Base-by-base conservation (phyloP, 2,329 filamentous ascomycete genomes). In the Penicillium corylophilum region DNA sequence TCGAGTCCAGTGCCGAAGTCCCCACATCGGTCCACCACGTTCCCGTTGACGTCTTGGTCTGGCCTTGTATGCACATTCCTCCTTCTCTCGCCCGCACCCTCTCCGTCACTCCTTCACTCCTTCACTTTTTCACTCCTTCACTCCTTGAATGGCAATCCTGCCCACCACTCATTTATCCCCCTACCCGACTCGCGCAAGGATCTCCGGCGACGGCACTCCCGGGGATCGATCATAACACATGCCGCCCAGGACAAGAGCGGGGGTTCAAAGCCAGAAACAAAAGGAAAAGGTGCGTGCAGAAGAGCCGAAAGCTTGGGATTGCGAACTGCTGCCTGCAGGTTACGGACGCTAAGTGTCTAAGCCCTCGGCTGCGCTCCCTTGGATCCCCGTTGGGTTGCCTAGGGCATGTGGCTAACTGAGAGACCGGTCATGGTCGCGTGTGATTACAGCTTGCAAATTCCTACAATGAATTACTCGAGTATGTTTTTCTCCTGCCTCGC, bases 391-490 rank as follows among this genome's bases (percentile, higher is more conserved):
- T 9, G 9, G 40, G 18, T 48, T 44, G 41, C 44, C 44, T 38
- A 20, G 39, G 15, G 42, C 46, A 23, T 50, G 7, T 48, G 47
- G 48, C 61, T 63, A 55, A 63, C 49, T 26, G 28, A 5, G 31
- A 44, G 44, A 38, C 46, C 49, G 23, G 28, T 35, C 23, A 24
- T 18, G 33, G 44, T 50, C 53, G 46, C 39, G 36, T 54, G 38
- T 42, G 31, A 36, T 43, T 56, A 70, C 73, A 96, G 92, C 92
- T 99, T 79, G 90, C 92, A 71, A 89, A 87, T 74, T 97, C 94
- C 63, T 99, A 99, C 78, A 89, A 95, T 78, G 89, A 95, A 77
- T 83, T 99, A 66, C 84, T 99, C 66, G 88, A 95, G 90, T 95
- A 85, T 76, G 88, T 77, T 43, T 44, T 40, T 39, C 13, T 38